Evolutionary conservation across 257 asterid genomes (phyloP), one percentile per base, ranked within the genome.

Genomic region (Rhazya stricta): DNA sequence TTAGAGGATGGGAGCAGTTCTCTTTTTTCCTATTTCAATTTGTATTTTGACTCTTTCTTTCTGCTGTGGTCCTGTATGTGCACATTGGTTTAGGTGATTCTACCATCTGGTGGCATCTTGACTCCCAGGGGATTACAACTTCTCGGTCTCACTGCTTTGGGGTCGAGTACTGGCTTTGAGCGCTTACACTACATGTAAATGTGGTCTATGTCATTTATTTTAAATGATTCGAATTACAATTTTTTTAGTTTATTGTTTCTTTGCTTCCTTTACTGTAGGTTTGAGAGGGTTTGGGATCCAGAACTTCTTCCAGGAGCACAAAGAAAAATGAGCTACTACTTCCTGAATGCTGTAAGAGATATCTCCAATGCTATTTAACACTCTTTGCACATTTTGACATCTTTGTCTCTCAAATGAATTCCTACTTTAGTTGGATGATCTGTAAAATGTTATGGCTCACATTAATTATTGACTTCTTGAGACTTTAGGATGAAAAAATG

Each of bases 201-300:
- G 15, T 42, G 51, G 23, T 67, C 39, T 51, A 25, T 34, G 0
- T 43, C 39, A 37, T 27, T 73, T n/a, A 13, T 45, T 4, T 36
- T 27, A 46, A 29, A 6, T 53, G 53, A 62, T 69, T 5, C 10
- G 37, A 36, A 65, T 18, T 21, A 10, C 18, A n/a, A 71, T 43
- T 50, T 25, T 53, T 23, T 63, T 60, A 39, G 51, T 51, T 53
- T 9, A 73, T 27, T 41, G 18, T 50, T 51, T 81, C 83, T 42
- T 42, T 69, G 45, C 50, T 73, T 27, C 48, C 45, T 25, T 76
- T 77, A 15, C 56, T 68, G 54, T 10, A 94, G 99, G 96, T 85
- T 94, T 70, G 98, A 94, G 90, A 83, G 94, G 78, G 96, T 78
- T 37, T 94, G 97, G 97, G 99, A 94, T 85, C 98, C 99, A 75